Evolutionary conservation across 306 rosid species (phyloP).

Genomic region (Chamaecrista fasciculata): DNA sequence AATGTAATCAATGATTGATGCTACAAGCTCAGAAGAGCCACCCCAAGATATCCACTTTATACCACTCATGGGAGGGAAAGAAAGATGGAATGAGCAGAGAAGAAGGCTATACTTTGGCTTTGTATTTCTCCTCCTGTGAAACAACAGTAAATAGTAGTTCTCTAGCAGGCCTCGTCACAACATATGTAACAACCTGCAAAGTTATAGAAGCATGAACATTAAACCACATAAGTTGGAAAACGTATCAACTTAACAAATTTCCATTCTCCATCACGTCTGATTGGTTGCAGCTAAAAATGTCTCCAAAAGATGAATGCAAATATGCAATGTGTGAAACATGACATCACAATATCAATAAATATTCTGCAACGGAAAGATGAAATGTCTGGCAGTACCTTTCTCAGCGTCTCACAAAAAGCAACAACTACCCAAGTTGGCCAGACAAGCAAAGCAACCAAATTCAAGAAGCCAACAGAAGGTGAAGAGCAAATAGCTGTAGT

Average conservation of each 20-base stretch:
- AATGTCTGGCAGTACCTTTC: slow-evolving; percentile 54
- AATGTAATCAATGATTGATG: slow-evolving; percentile 3
- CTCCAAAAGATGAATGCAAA: slow-evolving; percentile 26
- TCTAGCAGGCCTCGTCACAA: slow-evolving; percentile 93
- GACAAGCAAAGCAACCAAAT: slow-evolving; percentile 70
- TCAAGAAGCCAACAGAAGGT: slow-evolving; percentile 73
- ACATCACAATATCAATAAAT: slow-evolving; percentile 5
- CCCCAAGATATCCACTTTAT: neutral
- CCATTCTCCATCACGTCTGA: neutral
- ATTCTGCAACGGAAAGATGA: slow-evolving; percentile 17
- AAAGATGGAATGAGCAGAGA: slow-evolving; percentile 18
- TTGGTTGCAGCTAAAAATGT: slow-evolving; percentile 4
- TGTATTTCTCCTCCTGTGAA: slow-evolving; percentile 95
- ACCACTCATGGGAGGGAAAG: slow-evolving; percentile 5
- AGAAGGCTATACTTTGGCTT: slow-evolving; percentile 65
- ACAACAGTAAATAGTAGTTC: slow-evolving; percentile 92
- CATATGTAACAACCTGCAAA: slow-evolving; percentile 84
- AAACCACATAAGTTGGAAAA: slow-evolving; percentile 9
- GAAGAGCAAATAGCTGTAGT: slow-evolving; percentile 81
- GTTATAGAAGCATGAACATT: slow-evolving; percentile 17
- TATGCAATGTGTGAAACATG: neutral
- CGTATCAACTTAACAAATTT: slow-evolving; percentile 7
- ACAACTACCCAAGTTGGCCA: slow-evolving; percentile 89
- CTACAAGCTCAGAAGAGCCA: slow-evolving; percentile 12
- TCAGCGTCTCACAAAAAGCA: slow-evolving; percentile 78